Evolutionary conservation across 805 yeast genomes (phyloP), one percentile per base, ranked within the genome.

Genomic region (Cyberlindnera euphorbiae): DNA sequence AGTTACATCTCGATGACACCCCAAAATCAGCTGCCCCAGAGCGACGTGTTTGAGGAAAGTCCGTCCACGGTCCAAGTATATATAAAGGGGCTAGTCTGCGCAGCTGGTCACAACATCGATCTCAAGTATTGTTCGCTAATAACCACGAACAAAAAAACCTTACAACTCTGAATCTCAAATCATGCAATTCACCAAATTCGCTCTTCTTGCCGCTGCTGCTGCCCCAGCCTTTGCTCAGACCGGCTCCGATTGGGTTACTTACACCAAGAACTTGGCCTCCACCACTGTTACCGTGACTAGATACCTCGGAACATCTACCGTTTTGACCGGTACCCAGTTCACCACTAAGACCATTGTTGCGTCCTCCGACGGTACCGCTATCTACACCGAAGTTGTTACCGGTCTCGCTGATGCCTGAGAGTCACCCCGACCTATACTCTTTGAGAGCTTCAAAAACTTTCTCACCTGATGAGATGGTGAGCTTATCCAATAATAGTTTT

Each of bases 261-360:
- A 19, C 22, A 19, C 22, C 22, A 19, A 19, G 22, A 7, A 8
- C 9, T 9, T 28, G 24, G 15, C 17, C 10, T 12, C 32, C 10
- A 26, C 35, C 24, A 32, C 35, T 11, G 13, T 32, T 12, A 11
- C 13, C 16, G 35, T 32, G 13, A 32, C 35, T 25, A 32, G 35
- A 32, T 32, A 32, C 35, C 8, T 26, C 17, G 35, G 35, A 25
- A 32, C 35, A 13, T 25, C 29, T 16, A 28, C 32, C 16, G 22
- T 19, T 15, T 26, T 32, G 30, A 12, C 35, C 25, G 35, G 35
- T 32, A 25, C 35, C n/a, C 24, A 26, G 28, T 32, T 23, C 26
- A 33, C 32, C 37, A 28, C 32, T 22, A 11, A 23, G 24, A 27
- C 37, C 12, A 18, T 27, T 16, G 17, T 32, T 25, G 35, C 13